Evolutionary conservation across 2,329 filamentous ascomycete genomes (phyloP).

Genomic region (Xylariales sp.): DNA sequence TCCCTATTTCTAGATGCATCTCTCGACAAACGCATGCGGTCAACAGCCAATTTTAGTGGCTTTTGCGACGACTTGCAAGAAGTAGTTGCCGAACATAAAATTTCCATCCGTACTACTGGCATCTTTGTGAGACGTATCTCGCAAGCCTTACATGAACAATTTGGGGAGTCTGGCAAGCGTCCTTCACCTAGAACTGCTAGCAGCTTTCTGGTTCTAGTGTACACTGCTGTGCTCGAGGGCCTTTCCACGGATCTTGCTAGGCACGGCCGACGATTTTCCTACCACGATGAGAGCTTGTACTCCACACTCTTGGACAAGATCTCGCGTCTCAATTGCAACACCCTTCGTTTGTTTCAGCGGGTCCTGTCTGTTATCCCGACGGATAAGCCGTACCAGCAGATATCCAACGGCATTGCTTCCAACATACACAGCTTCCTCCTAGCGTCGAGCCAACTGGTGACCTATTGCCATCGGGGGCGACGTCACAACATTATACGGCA

Average conservation of each 20-base stretch:
- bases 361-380: constrained; percentile 19
- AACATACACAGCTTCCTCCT: constrained; percentile 15
- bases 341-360: constrained; percentile 17
- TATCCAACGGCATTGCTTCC: not conserved
- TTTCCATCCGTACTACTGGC: not conserved
- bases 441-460: constrained; percentile 9
- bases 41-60: constrained; percentile 11
- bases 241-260: not conserved
- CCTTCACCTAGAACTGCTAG: not conserved
- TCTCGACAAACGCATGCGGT: too few species aligned
- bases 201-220: not conserved
- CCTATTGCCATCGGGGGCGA: not conserved
- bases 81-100: constrained; percentile 10
- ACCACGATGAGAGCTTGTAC: constrained; percentile 13
- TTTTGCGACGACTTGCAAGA: constrained; percentile 20
- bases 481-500: constrained; percentile 14
- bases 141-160: not conserved
- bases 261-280: not conserved
- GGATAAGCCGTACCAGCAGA: constrained; percentile 10
- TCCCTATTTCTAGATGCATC: not conserved
- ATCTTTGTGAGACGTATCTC: not conserved
- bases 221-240: constrained; percentile 1
- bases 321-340: constrained; percentile 20
- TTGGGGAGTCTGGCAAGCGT: not conserved
- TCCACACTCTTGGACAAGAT: constrained; percentile 15